Evolutionary conservation across 2,329 filamentous ascomycete genomes (phyloP), one percentile per base, ranked within the genome.

Genomic region (Pseudocercospora eumusae): DNA sequence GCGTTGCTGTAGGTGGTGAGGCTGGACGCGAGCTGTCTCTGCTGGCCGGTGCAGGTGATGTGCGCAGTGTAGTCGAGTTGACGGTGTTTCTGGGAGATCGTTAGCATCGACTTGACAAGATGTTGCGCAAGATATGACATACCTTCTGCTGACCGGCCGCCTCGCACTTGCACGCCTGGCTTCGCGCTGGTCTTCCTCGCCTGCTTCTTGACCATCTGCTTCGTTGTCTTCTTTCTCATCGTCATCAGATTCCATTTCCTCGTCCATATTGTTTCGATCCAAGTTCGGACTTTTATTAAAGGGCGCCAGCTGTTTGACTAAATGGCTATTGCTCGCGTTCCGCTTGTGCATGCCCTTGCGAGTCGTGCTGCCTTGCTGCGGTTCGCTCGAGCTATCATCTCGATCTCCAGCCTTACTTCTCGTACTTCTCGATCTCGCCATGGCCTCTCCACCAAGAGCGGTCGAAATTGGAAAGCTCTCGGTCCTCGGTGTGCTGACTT

Each of bases 401-500:
- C 64, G 31, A 8, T 61, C 63, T 5, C 75, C 76, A 20, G 62
- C 74, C 62, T 76, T 76, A 56, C 77, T 68, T 7, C 71, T 75
- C 9, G 75, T 79, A 57, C 78, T 80, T 56, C 79, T 74, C 52
- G 75, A 76, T 21, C 77, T 75, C 18, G 70, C 73, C 75, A 80
- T 77, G 6, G 75, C 73, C 8, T 77, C 71, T 2, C 68, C 67
- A 25, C 57, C 57, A 25, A 60, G 31, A 4, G 45, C 31, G 20
- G 53, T 54, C 15, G 59, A 40, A 15, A 73, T 77, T 0, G 78
- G 76, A 56, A 81, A 81, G 4, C 73, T 70, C 1, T 79, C 75
- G 2, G 73, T 75, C 28, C 81, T 73, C 4, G 81, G 81, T 11
- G 81, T 83, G 4, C 77, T 77, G 8, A 77, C 80, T 63, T 82